A percentile compares a stretch with the other conserved stretches of the same genome.
Conservation (phyloP, 1,284 basidiomycete genomes). For the Rhizoctonia solani region DNA sequence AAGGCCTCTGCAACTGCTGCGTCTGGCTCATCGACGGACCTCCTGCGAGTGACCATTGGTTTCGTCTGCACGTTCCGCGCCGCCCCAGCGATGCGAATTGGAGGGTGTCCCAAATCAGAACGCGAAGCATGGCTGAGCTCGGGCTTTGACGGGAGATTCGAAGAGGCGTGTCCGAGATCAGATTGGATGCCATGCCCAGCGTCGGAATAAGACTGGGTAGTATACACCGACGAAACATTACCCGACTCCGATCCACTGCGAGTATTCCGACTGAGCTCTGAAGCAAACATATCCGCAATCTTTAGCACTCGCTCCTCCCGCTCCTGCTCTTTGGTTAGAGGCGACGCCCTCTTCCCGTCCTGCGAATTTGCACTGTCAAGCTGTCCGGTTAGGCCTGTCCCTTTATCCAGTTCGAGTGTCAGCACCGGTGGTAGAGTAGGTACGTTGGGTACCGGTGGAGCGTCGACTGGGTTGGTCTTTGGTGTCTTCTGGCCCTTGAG, state of each 20-base stretch:
- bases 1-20: neutral
- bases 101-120: constrained; percentile 12
- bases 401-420: constrained; percentile 14
- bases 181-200: neutral
- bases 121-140: neutral
- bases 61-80: neutral
- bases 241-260: neutral
- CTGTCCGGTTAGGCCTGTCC: neutral
- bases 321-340: neutral
- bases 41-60: neutral
- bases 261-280: neutral
- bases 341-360: neutral
- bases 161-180: neutral
- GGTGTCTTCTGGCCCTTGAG: constrained; percentile 31
- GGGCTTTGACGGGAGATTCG: neutral
- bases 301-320: constrained; percentile 7
- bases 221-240: neutral
- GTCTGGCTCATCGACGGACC: constrained; percentile 12
- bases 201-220: neutral
- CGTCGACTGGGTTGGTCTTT: constrained; percentile 1
- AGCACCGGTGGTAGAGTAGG: constrained; percentile 6
- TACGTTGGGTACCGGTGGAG: constrained; percentile 14
- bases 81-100: constrained; percentile 21
- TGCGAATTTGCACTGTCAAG: neutral
- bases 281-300: constrained; percentile 15